phyloP scores from a whole-genome alignment of 2,329 filamentous ascomycete genomes.

The Ophiostoma ulmi region DNA sequence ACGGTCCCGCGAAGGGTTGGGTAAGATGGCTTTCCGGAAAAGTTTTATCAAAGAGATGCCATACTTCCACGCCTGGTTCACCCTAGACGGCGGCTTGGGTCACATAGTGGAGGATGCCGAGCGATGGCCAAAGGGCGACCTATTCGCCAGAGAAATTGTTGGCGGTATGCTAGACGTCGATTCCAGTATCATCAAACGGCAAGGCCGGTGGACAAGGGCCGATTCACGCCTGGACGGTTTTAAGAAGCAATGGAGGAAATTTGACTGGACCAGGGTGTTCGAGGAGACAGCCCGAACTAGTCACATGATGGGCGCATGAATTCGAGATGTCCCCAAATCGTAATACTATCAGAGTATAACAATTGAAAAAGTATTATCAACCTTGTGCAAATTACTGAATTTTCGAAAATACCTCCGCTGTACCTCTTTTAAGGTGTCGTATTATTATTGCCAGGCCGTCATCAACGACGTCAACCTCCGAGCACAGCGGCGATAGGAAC shows the following conservation, averaged over 20 bases:
- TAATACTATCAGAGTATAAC: background rate
- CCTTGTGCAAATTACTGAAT: background rate
- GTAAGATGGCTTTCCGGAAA: slow-evolving; percentile 74
- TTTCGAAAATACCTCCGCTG: no score
- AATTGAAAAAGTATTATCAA: background rate
- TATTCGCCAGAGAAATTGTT: slow-evolving; percentile 87
- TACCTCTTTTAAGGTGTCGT: no score
- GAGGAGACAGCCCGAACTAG: slow-evolving; percentile 33
- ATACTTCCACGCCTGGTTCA: slow-evolving; percentile 97
- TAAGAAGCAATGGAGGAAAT: slow-evolving; percentile 80
- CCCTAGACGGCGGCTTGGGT: slow-evolving; percentile 82
- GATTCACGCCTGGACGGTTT: slow-evolving; percentile 70
- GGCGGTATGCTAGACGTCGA: slow-evolving; percentile 86
- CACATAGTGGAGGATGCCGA: slow-evolving; percentile 85
- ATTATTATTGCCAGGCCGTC: no score
- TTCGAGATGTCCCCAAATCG: background rate
- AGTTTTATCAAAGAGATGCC: slow-evolving; percentile 92
- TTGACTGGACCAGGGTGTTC: slow-evolving; percentile 73
- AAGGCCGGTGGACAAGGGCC: slow-evolving; percentile 74
- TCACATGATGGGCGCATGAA: background rate
- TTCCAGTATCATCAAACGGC: slow-evolving; percentile 78
- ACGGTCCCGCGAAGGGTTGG: slow-evolving; percentile 60
- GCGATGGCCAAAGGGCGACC: slow-evolving; percentile 82
- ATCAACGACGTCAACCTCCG: background rate
- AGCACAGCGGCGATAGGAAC: background rate